phyloP scores from a whole-genome alignment of 495 filamentous ascomycete genomes.

The Zalerion maritima region DNA sequence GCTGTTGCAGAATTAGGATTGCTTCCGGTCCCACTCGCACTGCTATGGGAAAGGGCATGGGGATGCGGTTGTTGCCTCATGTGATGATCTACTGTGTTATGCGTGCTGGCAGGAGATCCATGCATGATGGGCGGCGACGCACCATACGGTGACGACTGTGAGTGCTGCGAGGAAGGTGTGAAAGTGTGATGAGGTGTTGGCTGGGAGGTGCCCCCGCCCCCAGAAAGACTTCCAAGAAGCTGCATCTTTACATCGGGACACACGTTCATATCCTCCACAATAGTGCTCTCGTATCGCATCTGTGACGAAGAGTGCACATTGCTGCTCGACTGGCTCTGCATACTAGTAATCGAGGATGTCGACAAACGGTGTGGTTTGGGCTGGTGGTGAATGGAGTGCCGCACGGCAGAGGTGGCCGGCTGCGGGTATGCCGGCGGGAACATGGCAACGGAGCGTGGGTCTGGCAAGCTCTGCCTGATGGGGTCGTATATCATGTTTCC shows the following conservation, averaged over 20 bases:
- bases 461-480: constrained; percentile 33
- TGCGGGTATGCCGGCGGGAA: constrained; percentile 32
- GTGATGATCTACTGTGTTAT: too few species aligned
- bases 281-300: constrained; percentile 20
- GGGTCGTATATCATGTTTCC: constrained; percentile 40
- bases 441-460: constrained; percentile 19
- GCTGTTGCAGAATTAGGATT: constrained; percentile 2
- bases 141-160: constrained; percentile 20
- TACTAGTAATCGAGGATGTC: constrained; percentile 12
- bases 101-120: constrained; percentile 20
- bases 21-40: constrained; percentile 5
- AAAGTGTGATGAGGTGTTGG: constrained; percentile 8
- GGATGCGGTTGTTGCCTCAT: constrained; percentile 9
- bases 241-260: constrained; percentile 14
- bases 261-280: constrained; percentile 16
- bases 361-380: constrained; percentile 8
- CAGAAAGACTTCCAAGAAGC: constrained; percentile 8
- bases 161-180: constrained; percentile 16
- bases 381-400: constrained; percentile 17
- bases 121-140: constrained; percentile 13
- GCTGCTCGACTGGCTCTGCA: constrained; percentile 16
- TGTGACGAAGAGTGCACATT: constrained; percentile 14
- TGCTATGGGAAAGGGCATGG: constrained; percentile 1
- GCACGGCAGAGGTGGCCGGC: constrained; percentile 27
- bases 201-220: constrained; percentile 7